These are phyloP conservation scores for California macrophylla DNA, from an alignment of 441 rosid genomes.

Conservation along the genomic window DNA sequence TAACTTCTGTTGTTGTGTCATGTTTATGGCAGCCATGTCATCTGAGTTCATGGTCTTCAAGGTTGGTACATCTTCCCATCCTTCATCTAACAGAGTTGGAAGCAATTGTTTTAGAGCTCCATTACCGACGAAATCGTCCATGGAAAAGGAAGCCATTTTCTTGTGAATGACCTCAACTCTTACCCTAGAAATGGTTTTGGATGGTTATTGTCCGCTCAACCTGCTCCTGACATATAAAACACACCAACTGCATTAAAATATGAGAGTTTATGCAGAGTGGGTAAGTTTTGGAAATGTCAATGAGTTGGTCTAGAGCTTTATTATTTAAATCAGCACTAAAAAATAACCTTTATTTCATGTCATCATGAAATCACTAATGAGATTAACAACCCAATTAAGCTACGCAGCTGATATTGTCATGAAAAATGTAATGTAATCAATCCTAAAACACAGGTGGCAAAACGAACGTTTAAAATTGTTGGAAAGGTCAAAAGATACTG, in stretches of 20 bases:
- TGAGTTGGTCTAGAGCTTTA: background rate
- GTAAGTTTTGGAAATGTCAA: background rate
- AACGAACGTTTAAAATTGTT: background rate
- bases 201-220: background rate
- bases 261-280: background rate
- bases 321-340: background rate
- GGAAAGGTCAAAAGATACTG: slow-evolving; percentile 17
- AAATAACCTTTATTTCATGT: background rate
- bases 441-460: slow-evolving; percentile 10
- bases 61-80: slow-evolving; percentile 73
- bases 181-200: background rate
- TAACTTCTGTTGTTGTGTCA: slow-evolving; percentile 55
- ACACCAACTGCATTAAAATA: background rate
- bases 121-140: slow-evolving; percentile 53
- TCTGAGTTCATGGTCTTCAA: slow-evolving; percentile 54
- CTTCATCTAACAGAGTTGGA: slow-evolving; percentile 51
- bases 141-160: slow-evolving; percentile 50
- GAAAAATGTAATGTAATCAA: background rate
- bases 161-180: slow-evolving; percentile 13
- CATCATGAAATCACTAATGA: background rate
- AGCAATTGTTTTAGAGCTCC: slow-evolving; percentile 42
- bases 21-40: slow-evolving; percentile 42
- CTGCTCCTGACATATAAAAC: slow-evolving; percentile 4
- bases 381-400: background rate
- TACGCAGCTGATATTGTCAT: background rate